Evolutionary conservation across 1,284 basidiomycete species (phyloP).

Genomic region (Tylopilus orsonianus): DNA sequence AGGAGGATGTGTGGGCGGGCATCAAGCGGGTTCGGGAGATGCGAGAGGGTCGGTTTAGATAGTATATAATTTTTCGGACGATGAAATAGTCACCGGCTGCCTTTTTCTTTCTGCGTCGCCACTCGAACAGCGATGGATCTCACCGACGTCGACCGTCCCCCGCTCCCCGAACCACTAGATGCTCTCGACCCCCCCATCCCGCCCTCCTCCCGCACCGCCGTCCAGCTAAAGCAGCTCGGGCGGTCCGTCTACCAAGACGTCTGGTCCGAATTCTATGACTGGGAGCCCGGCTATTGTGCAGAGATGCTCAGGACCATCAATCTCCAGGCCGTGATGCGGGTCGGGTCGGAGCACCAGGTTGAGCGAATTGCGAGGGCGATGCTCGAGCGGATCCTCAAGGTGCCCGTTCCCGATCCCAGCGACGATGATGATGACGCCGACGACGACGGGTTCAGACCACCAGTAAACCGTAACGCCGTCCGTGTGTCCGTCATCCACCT

Average conservation of each 20-base stretch:
- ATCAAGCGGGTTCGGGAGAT: constrained; percentile 32
- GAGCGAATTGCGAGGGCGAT: constrained; percentile 14
- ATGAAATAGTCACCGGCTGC: too few species aligned
- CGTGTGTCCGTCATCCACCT: constrained; percentile 12
- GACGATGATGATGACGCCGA: too few species aligned
- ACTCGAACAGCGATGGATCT: constrained; percentile 16
- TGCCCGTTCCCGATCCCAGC: too few species aligned
- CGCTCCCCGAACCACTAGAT: constrained; percentile 5
- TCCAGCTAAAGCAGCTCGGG: constrained; percentile 18
- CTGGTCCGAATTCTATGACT: constrained; percentile 39
- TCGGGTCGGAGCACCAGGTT: constrained; percentile 8
- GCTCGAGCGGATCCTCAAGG: too few species aligned
- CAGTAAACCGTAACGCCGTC: too few species aligned
- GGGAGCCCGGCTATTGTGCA: constrained; percentile 30
- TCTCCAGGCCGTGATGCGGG: neutral
- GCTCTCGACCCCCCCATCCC: neutral
- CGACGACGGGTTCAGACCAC: too few species aligned
- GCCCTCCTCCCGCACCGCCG: neutral
- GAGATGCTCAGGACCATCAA: constrained; percentile 13
- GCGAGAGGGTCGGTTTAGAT: constrained; percentile 24
- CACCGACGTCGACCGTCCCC: constrained; percentile 23
- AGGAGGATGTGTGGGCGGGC: constrained; percentile 34
- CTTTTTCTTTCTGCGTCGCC: neutral
- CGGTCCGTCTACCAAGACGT: constrained; percentile 26
- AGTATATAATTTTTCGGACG: neutral